Conservation (phyloP, 2,329 filamentous ascomycete species). For the Ceratocystiopsis brevicomis region DNA sequence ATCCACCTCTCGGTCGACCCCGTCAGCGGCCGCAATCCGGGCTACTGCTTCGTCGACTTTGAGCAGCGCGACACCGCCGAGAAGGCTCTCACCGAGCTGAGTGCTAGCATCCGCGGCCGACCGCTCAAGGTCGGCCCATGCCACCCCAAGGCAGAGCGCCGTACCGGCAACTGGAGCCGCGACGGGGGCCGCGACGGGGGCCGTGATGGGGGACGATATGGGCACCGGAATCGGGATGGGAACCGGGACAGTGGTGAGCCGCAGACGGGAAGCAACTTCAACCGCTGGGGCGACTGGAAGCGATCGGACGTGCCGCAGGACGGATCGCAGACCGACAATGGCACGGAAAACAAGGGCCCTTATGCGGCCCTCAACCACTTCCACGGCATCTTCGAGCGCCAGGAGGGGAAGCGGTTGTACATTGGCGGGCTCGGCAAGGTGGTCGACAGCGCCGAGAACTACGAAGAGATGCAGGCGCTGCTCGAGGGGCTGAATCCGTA, state of each 20-base stretch:
- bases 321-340: not conserved
- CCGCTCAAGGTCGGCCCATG: constrained; percentile 46
- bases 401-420: constrained; percentile 22
- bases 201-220: too few species aligned
- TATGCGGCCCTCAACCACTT: constrained; percentile 14
- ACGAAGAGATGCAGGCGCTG: constrained; percentile 25
- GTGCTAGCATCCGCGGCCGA: constrained; percentile 34
- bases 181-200: too few species aligned
- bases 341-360: not conserved
- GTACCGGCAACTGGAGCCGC: too few species aligned
- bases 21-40: constrained; percentile 48
- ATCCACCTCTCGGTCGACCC: constrained; percentile 53
- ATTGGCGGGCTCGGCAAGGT: constrained; percentile 32
- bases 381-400: constrained; percentile 10
- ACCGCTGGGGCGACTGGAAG: constrained; percentile 27
- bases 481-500: constrained; percentile 26
- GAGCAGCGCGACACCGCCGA: constrained; percentile 35
- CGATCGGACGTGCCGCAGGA: not conserved
- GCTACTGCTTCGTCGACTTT: constrained; percentile 59
- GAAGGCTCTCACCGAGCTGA: constrained; percentile 36
- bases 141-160: constrained; percentile 26
- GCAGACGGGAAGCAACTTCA: not conserved
- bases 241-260: too few species aligned
- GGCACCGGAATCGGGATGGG: too few species aligned
- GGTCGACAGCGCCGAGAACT: constrained; percentile 27